These are phyloP conservation scores for Neofusicoccum kwambonambiense DNA, from an alignment of 2,329 filamentous ascomycete species.

Conservation along the genomic window DNA sequence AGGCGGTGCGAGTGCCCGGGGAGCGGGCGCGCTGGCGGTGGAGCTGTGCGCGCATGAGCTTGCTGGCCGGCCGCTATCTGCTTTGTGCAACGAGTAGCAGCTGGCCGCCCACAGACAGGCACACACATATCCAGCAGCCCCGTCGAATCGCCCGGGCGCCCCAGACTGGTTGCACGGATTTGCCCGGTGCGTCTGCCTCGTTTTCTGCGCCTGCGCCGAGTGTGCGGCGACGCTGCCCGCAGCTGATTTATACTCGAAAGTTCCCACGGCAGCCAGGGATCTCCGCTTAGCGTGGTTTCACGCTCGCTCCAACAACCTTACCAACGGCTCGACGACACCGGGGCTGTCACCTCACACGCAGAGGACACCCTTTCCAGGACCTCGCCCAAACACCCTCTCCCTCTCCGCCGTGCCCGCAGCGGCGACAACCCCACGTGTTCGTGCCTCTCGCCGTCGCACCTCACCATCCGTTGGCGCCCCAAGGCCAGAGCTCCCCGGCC, in stretches of 20 bases:
- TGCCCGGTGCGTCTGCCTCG: not conserved
- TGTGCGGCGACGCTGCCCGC: not conserved
- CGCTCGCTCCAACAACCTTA: slow-evolving; percentile 13
- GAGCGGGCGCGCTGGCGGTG: slow-evolving; percentile 2
- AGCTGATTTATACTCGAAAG: slow-evolving; percentile 3
- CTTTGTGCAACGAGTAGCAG: not conserved
- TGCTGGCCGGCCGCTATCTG: not conserved
- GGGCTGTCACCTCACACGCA: slow-evolving; percentile 8
- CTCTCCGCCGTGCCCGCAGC: slow-evolving; percentile 6
- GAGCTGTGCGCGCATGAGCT: not conserved
- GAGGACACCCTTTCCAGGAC: slow-evolving; percentile 13
- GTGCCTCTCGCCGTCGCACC: slow-evolving; percentile 12
- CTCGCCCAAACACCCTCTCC: slow-evolving; percentile 5
- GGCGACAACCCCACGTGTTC: slow-evolving; percentile 1
- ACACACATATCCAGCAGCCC: not conserved
- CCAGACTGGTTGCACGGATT: not conserved
- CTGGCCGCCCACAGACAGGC: not conserved
- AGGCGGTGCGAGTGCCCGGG: not conserved
- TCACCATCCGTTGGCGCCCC: slow-evolving; percentile 12
- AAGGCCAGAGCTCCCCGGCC: slow-evolving; percentile 18
- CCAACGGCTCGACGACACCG: slow-evolving; percentile 12
- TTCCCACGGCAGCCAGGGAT: slow-evolving; percentile 12
- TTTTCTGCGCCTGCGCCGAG: not conserved
- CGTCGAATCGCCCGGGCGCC: not conserved
- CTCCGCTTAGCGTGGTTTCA: slow-evolving; percentile 15